These are phyloP conservation scores for Lenzites betulinus DNA, from an alignment of 768 basidiomycete genomes.

Conservation along the genomic window DNA sequence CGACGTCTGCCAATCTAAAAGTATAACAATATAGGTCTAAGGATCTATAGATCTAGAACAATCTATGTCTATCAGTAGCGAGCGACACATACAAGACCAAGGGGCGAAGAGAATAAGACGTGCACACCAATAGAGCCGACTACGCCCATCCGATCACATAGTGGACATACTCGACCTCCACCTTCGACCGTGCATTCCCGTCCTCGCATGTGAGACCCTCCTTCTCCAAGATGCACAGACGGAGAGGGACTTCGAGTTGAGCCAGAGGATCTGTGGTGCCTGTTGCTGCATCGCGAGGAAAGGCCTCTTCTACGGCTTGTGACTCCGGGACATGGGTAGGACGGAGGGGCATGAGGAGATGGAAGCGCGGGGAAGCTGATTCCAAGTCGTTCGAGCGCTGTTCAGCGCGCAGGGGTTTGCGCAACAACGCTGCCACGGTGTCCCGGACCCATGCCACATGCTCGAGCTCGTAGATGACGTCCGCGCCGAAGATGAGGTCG, in stretches of 20 bases:
- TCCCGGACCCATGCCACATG: constrained; percentile 50
- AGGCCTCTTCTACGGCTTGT: constrained; percentile 56
- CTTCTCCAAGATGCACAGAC: constrained; percentile 53
- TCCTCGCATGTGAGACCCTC: constrained; percentile 59
- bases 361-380: constrained; percentile 47
- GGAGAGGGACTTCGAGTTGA: constrained; percentile 7
- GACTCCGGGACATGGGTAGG: constrained; percentile 63
- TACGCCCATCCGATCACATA: constrained; percentile 70
- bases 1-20: too few species aligned
- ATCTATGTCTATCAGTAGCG: background rate
- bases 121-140: background rate
- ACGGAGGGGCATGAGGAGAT: constrained; percentile 78
- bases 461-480: constrained; percentile 53
- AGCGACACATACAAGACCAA: background rate
- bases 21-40: too few species aligned
- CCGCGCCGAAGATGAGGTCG: constrained; percentile 54
- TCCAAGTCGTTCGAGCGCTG: background rate
- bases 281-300: constrained; percentile 32
- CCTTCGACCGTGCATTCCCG: constrained; percentile 25
- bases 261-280: background rate
- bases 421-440: constrained; percentile 43
- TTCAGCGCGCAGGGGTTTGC: constrained; percentile 20
- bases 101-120: constrained; percentile 1
- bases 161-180: constrained; percentile 67
- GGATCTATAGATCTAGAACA: too few species aligned